Evolutionary conservation across 306 rosid species (phyloP).

Genomic region (Astragalus membranaceus): DNA sequence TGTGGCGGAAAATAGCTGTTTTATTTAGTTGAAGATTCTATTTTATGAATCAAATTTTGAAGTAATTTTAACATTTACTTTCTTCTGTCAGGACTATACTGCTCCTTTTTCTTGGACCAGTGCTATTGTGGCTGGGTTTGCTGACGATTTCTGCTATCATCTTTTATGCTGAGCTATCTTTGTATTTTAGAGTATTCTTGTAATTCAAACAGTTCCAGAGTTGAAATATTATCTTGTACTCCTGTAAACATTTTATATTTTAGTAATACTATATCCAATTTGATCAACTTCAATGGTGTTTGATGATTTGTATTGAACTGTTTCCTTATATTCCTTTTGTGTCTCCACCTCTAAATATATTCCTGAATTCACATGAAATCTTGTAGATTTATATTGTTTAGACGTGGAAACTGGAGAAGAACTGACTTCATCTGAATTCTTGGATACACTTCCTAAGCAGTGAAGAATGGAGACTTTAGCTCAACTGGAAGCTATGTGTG

Average conservation of each 20-base stretch:
- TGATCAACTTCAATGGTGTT: constrained; percentile 19
- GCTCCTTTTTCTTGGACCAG: constrained; percentile 26
- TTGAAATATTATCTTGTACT: constrained; percentile 33
- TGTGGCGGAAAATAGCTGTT: background rate
- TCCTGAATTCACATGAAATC: constrained; percentile 26
- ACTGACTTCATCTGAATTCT: constrained; percentile 35
- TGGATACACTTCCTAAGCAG: constrained; percentile 32
- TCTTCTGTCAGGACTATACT: constrained; percentile 26
- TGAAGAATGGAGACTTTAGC: constrained; percentile 49
- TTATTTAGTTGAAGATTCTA: constrained; percentile 1
- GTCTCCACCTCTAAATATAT: constrained; percentile 27
- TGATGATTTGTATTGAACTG: constrained; percentile 20
- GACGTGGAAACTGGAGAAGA: constrained; percentile 24
- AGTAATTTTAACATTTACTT: constrained; percentile 14
- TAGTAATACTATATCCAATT: constrained; percentile 21
- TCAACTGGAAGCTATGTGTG: constrained; percentile 44
- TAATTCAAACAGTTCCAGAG: constrained; percentile 32
- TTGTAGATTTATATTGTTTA: constrained; percentile 32
- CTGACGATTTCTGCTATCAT: constrained; percentile 14
- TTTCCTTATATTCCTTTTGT: constrained; percentile 19
- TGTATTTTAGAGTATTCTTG: constrained; percentile 40
- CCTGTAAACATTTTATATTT: constrained; percentile 35
- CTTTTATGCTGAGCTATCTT: constrained; percentile 29
- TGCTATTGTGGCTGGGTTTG: constrained; percentile 31
- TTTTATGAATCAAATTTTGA: background rate